Conservation (phyloP, 768 basidiomycete species). For the Boletus tylopilopsis region DNA sequence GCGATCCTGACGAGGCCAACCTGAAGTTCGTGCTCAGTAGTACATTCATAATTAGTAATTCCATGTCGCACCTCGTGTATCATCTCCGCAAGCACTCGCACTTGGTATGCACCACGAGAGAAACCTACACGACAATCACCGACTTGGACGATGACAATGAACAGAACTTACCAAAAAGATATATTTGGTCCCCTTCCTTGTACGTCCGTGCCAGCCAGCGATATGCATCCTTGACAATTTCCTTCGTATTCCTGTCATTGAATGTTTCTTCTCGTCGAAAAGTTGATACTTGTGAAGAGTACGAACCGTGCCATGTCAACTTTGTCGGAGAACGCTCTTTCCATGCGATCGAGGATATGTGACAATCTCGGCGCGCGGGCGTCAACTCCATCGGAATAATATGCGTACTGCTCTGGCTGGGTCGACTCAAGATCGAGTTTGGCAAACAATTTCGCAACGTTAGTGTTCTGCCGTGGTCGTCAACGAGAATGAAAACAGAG, state of each 20-base stretch:
- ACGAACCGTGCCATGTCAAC: conserved; percentile 37
- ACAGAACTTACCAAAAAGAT: conserved; percentile 28
- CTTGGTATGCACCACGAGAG: conserved; percentile 42
- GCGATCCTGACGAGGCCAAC: conserved; percentile 8
- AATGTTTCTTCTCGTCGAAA: background rate
- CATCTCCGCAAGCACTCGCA: conserved; percentile 40
- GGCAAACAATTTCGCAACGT: conserved; percentile 34
- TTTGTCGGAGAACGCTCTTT: conserved; percentile 17
- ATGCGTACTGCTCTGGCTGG: conserved; percentile 27
- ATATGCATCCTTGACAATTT: conserved; percentile 32
- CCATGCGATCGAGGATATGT: conserved; percentile 21
- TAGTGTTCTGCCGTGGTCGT: conserved; percentile 40
- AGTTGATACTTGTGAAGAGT: background rate
- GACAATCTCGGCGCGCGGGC: conserved; percentile 29
- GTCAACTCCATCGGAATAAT: conserved; percentile 38
- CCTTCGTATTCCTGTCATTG: conserved; percentile 33
- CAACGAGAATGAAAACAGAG: too few relatives aligned
- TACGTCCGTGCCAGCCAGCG: conserved; percentile 31
- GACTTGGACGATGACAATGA: background rate
- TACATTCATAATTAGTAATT: background rate
- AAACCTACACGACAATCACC: conserved; percentile 26
- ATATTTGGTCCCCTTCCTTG: conserved; percentile 31
- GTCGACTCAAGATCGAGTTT: conserved; percentile 20
- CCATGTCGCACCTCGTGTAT: conserved; percentile 29
- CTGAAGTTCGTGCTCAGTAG: background rate